These are phyloP conservation scores for Rhodotorula taiwanensis DNA, from an alignment of 768 basidiomycete genomes.

Conservation along the genomic window DNA sequence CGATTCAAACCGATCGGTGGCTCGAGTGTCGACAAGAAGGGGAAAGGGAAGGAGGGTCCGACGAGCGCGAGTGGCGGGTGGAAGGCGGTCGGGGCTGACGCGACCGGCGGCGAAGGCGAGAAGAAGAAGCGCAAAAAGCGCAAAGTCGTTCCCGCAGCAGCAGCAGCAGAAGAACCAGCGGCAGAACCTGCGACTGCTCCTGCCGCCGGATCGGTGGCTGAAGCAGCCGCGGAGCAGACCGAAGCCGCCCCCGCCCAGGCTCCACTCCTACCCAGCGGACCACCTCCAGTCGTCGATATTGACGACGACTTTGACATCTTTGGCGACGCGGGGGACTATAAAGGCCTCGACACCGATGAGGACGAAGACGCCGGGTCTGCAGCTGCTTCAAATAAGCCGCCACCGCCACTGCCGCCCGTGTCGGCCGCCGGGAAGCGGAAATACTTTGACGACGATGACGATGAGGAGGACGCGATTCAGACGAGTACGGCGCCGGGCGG, in stretches of 20 bases:
- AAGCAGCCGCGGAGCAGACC: not conserved
- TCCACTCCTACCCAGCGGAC: not conserved
- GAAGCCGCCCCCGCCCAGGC: not conserved
- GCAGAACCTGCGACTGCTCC: not conserved
- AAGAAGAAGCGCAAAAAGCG: slow-evolving; percentile 35
- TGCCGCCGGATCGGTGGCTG: not conserved
- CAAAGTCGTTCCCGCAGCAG: slow-evolving; percentile 6
- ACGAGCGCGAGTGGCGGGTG: not conserved
- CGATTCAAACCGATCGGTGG: slow-evolving; percentile 54
- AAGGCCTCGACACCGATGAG: slow-evolving; percentile 19
- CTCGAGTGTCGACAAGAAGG: not conserved
- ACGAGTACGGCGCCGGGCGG: slow-evolving; percentile 17
- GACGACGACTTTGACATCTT: slow-evolving; percentile 33
- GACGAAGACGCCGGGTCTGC: slow-evolving; percentile 12
- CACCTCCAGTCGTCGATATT: not conserved
- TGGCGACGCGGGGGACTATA: slow-evolving; percentile 29
- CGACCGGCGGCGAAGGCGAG: not conserved
- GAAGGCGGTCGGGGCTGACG: not conserved
- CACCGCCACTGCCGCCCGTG: not conserved
- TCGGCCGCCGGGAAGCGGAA: slow-evolving; percentile 16
- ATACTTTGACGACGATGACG: slow-evolving; percentile 30
- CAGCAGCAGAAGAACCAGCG: no score
- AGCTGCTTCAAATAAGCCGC: not conserved
- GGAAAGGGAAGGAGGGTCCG: slow-evolving; percentile 25
- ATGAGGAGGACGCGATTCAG: not conserved